These are phyloP conservation scores for Perilla frutescens DNA, from an alignment of 257 asterid species.

Conservation along the genomic window DNA sequence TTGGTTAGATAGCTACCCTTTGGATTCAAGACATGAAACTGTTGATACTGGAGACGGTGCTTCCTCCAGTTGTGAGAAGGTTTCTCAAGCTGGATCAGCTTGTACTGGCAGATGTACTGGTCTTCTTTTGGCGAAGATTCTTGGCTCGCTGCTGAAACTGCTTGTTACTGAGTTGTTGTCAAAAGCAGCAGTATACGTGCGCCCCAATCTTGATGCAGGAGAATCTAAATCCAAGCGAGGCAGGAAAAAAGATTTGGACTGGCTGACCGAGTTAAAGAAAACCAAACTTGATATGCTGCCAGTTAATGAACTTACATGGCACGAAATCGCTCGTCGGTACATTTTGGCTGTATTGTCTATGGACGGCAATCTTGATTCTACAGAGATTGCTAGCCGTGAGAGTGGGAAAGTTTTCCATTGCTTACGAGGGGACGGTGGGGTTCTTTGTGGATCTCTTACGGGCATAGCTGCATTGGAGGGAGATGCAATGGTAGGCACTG, in stretches of 20 bases:
- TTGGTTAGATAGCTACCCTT: conserved; percentile 59
- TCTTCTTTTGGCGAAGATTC: conserved; percentile 57
- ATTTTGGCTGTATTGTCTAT: conserved; percentile 73
- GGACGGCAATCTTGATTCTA: conserved; percentile 86
- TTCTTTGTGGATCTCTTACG: conserved; percentile 83
- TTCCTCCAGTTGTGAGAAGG: conserved; percentile 44
- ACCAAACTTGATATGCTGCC: conserved; percentile 75
- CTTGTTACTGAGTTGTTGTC: conserved; percentile 79
- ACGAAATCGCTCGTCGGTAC: conserved; percentile 89
- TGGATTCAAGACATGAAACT: conserved; percentile 43
- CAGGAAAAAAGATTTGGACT: conserved; percentile 77
- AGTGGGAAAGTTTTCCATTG: conserved; percentile 92
- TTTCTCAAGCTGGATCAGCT: conserved; percentile 48
- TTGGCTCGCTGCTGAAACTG: conserved; percentile 66
- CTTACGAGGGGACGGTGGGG: conserved; percentile 92
- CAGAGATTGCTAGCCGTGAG: conserved; percentile 83
- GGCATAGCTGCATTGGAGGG: conserved; percentile 90
- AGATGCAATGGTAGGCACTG: conserved; percentile 80
- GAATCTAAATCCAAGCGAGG: conserved; percentile 83
- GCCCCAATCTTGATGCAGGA: conserved; percentile 76
- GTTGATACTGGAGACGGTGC: conserved; percentile 42
- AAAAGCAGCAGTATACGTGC: conserved; percentile 73
- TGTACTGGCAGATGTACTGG: conserved; percentile 57
- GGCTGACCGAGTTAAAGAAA: conserved; percentile 66
- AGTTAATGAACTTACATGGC: conserved; percentile 92